These are phyloP conservation scores for Mycena latifolia DNA, from an alignment of 768 basidiomycete species.

Conservation along the genomic window DNA sequence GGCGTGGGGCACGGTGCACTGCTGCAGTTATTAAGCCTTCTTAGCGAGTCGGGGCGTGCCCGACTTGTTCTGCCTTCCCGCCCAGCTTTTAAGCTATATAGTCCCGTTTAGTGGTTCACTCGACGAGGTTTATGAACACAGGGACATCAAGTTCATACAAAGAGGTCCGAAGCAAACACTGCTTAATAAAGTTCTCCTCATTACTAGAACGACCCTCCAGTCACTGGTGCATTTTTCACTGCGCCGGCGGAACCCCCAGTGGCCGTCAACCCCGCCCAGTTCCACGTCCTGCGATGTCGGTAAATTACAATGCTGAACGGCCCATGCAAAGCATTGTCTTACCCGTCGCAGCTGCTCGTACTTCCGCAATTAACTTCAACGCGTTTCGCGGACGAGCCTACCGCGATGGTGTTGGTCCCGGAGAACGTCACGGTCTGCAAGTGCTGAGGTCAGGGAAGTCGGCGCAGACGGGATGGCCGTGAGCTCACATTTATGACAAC, in stretches of 20 bases:
- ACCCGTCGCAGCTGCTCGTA: slow-evolving; percentile 37
- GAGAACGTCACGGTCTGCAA: slow-evolving; percentile 36
- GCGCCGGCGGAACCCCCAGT: slow-evolving; percentile 36
- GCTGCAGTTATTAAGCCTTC: too few species aligned
- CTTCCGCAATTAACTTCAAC: slow-evolving; percentile 39
- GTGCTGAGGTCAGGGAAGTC: background rate
- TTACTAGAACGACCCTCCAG: slow-evolving; percentile 37
- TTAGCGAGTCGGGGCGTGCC: too few species aligned
- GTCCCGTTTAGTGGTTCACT: too few species aligned
- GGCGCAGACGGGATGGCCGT: background rate
- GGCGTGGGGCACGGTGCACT: too few species aligned
- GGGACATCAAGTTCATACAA: too few species aligned
- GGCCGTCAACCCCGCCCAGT: slow-evolving; percentile 36
- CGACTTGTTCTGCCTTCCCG: too few species aligned
- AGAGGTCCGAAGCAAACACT: too few species aligned
- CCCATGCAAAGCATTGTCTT: background rate
- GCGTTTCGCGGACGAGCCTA: slow-evolving; percentile 33
- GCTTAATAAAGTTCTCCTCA: too few species aligned
- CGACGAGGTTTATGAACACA: too few species aligned
- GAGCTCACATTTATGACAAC: slow-evolving; percentile 36
- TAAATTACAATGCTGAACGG: background rate
- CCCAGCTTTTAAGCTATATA: too few species aligned
- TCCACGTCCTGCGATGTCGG: slow-evolving; percentile 28
- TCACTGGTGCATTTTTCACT: slow-evolving; percentile 37
- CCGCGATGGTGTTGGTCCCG: slow-evolving; percentile 37